These are phyloP conservation scores for Brettanomyces sp. DNA, from an alignment of 805 yeast genomes.

Conservation along the genomic window DNA sequence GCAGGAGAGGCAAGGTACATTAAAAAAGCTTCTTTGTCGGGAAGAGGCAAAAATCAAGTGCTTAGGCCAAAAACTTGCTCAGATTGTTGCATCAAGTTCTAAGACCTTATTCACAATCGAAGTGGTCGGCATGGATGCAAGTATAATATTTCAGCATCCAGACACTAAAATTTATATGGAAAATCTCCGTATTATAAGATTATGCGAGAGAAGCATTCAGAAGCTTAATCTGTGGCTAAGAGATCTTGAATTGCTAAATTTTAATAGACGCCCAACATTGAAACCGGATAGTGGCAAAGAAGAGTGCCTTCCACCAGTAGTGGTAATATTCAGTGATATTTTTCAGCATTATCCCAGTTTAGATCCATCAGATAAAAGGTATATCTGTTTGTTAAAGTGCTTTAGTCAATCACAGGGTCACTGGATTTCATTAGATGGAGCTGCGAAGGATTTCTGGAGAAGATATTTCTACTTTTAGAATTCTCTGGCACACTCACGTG, in stretches of 20 bases:
- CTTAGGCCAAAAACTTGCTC: slow-evolving; percentile 11
- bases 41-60: slow-evolving; percentile 4
- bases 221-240: slow-evolving; percentile 18
- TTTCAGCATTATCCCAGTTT: slow-evolving; percentile 23
- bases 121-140: slow-evolving; percentile 16
- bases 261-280: slow-evolving; percentile 6
- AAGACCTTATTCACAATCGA: slow-evolving; percentile 11
- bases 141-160: slow-evolving; percentile 8
- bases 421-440: slow-evolving; percentile 1
- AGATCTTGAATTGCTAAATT: slow-evolving; percentile 10
- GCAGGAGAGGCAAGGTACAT: too few species aligned
- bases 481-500: neutral
- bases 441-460: slow-evolving; percentile 3
- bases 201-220: slow-evolving; percentile 16
- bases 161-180: slow-evolving; percentile 4
- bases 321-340: slow-evolving; percentile 22
- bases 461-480: neutral
- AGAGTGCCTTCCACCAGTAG: slow-evolving; percentile 11
- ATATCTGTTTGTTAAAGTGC: slow-evolving; percentile 11
- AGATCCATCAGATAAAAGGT: neutral
- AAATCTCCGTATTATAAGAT: slow-evolving; percentile 8
- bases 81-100: slow-evolving; percentile 6
- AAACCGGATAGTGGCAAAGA: slow-evolving; percentile 3
- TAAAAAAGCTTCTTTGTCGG: neutral
- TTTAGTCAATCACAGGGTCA: slow-evolving; percentile 10